phyloP scores from a whole-genome alignment of 768 basidiomycete genomes.

The Lactarius akahatsu region DNA sequence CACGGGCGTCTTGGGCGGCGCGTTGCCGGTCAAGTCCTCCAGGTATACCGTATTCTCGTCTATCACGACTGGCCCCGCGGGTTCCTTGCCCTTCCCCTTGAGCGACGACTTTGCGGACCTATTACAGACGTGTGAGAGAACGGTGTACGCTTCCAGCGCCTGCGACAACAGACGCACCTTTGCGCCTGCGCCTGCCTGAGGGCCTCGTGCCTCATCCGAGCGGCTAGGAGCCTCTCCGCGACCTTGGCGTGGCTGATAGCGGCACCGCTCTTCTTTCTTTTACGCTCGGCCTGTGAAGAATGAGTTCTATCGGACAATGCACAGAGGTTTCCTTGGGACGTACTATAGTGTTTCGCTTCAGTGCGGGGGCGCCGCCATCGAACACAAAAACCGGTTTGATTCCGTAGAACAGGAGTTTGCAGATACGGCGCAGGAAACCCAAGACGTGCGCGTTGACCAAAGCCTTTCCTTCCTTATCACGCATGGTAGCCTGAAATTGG shows the following conservation, averaged over 20 bases:
- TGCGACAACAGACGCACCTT: constrained; percentile 40
- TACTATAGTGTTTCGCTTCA: constrained; percentile 90
- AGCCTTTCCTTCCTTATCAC: constrained; percentile 91
- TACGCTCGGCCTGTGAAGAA: constrained; percentile 68
- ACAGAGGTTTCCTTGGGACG: constrained; percentile 32
- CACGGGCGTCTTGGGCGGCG: constrained; percentile 41
- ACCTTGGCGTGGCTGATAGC: constrained; percentile 80
- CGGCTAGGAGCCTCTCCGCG: constrained; percentile 89
- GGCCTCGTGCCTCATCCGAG: constrained; percentile 89
- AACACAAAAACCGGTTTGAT: constrained; percentile 99
- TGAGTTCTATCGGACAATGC: constrained; percentile 1
- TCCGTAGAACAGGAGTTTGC: constrained; percentile 94
- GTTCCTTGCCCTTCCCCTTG: constrained; percentile 49
- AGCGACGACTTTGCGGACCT: constrained; percentile 23
- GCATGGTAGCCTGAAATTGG: constrained; percentile 99
- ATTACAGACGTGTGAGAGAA: not conserved
- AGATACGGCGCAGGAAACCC: constrained; percentile 86
- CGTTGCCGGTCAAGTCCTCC: constrained; percentile 70
- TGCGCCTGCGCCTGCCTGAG: constrained; percentile 56
- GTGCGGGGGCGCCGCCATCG: constrained; percentile 89
- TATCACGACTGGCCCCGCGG: constrained; percentile 50
- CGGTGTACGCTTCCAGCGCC: not conserved
- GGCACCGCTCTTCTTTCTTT: constrained; percentile 88
- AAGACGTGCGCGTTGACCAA: constrained; percentile 92
- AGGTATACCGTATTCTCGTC: constrained; percentile 81